phyloP scores from a whole-genome alignment of 805 yeast species.

The Cyberlindnera maritima region DNA sequence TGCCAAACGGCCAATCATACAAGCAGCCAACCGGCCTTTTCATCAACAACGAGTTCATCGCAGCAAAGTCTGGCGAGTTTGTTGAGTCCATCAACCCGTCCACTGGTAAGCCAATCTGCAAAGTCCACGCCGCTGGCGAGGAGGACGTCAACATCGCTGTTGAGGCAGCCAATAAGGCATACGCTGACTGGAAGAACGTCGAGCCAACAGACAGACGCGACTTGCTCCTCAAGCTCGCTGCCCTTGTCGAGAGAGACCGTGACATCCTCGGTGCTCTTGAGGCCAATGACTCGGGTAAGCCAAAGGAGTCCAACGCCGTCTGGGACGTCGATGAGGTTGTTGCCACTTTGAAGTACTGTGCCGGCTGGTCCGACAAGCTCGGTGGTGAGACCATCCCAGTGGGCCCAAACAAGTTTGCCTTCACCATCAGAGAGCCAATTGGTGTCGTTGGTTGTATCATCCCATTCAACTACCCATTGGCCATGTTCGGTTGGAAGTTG shows the following conservation, averaged over 20 bases:
- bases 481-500: conserved; percentile 50
- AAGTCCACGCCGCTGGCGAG: conserved; percentile 47
- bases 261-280: conserved; percentile 55
- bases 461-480: conserved; percentile 52
- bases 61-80: conserved; percentile 44
- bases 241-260: conserved; percentile 44
- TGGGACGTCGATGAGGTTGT: conserved; percentile 59
- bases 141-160: conserved; percentile 57
- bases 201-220: conserved; percentile 47
- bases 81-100: conserved; percentile 47
- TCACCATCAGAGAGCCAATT: conserved; percentile 51
- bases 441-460: conserved; percentile 53
- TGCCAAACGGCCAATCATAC: conserved; percentile 68
- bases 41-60: conserved; percentile 70
- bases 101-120: conserved; percentile 48
- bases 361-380: conserved; percentile 74
- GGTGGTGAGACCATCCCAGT: conserved; percentile 64
- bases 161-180: conserved; percentile 49
- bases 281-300: conserved; percentile 60
- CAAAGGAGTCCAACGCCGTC: conserved; percentile 48
- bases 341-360: conserved; percentile 58
- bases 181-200: conserved; percentile 44
- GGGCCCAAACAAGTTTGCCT: conserved; percentile 50
- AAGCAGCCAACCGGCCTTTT: conserved; percentile 75
- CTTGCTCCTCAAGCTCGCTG: conserved; percentile 46